Base-by-base conservation (phyloP, 805 yeast species). In the Pichia nakasei region DNA sequence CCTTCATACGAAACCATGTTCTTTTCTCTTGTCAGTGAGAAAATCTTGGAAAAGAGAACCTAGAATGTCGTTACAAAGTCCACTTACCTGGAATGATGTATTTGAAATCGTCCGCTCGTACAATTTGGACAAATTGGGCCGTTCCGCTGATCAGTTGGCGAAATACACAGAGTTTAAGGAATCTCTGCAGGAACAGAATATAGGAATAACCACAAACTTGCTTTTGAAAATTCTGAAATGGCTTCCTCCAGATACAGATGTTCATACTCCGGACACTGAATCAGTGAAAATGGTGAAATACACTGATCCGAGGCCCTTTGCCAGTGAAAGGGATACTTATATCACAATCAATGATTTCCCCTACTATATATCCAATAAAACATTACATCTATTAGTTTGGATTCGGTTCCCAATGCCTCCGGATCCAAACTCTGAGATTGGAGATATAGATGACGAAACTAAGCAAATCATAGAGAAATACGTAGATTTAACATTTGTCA, bases 321-420 rank as follows among this genome's bases (percentile, higher is more conserved):
- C 64, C 8, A 57, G 67, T 45, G 55, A 63, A 0, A 35, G 52
- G 1, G 82, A 78, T 53, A 55, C 73, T 22, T 68, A 65, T 43
- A 68, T 77, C 24, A 60, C 76, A 8, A 45, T 55, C 22, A 84
- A 84, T 56, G 79, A 77, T 48, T 84, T 80, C 60, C 88, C 88
- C 0, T 84, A 84, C 61, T 70, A 73, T 52, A 73, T 81, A 48
- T 77, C 70, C 32, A 49, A 56, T 0, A 67, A 67, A 36, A 69
- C 81, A 5, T 59, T 61, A 5, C 91, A 83, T 58, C 55, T 82
- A 15, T 72, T 85, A 37, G 69, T 80, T 1, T 84, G 93, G 91
- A 69, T 81, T 2, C 82, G 82, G 54, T 61, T 73, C 18, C 67
- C 67, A 13, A 70, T 84, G 43, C 70, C 68, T 12, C 61, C 73